A percentile compares a stretch with the other conserved stretches of the same genome.
These are phyloP conservation scores for Camellia sinensis DNA, from an alignment of 148 eudicot genomes.

Conservation along the genomic window DNA sequence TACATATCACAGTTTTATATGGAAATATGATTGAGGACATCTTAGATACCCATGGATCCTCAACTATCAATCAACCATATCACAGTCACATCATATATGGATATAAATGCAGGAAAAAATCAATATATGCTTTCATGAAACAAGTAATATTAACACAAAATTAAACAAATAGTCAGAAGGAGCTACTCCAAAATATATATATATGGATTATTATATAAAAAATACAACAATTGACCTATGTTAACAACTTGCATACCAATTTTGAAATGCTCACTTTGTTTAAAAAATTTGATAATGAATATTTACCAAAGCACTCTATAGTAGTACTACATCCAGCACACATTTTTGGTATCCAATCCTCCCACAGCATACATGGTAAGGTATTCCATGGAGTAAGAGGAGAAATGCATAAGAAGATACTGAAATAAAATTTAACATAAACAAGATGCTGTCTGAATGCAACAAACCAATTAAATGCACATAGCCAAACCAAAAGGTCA, in stretches of 20 bases:
- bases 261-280: not conserved
- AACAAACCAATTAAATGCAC: not conserved
- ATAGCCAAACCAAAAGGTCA: not conserved
- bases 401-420: not conserved
- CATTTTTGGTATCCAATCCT: not conserved
- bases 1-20: too few species aligned
- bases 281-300: not conserved
- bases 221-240: not conserved
- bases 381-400: not conserved
- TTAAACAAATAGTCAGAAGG: not conserved
- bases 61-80: too few species aligned
- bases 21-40: too few species aligned
- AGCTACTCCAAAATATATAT: not conserved
- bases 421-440: not conserved
- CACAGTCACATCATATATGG: too few species aligned
- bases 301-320: not conserved
- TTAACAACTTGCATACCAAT: not conserved
- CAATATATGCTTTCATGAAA: not conserved
- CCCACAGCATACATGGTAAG: not conserved
- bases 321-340: not conserved
- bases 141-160: not conserved
- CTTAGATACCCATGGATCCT: too few species aligned
- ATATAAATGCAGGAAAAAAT: not conserved
- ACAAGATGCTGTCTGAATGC: not conserved
- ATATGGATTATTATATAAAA: not conserved